phyloP scores from a whole-genome alignment of 2,329 filamentous ascomycete genomes.

The Beauveria scarabaeidicola region DNA sequence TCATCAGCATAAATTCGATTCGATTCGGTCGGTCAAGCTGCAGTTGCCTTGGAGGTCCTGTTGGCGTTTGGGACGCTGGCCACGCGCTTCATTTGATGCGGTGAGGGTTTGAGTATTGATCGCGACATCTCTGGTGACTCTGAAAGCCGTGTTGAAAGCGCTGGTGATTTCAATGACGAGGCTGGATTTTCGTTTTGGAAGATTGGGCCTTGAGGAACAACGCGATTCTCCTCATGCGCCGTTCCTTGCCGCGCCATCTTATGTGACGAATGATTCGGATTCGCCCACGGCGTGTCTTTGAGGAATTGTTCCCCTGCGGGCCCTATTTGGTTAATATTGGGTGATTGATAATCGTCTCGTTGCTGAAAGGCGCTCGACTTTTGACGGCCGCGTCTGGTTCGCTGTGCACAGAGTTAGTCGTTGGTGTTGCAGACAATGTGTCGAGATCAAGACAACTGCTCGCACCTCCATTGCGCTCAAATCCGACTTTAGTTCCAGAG shows the following conservation, averaged over 20 bases:
- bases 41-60: slow-evolving; percentile 27
- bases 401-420: slow-evolving; percentile 19
- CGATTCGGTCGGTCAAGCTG: slow-evolving; percentile 19
- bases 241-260: slow-evolving; percentile 33
- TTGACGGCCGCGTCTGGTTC: slow-evolving; percentile 25
- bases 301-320: slow-evolving; percentile 79
- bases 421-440: background rate
- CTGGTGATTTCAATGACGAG: slow-evolving; percentile 17
- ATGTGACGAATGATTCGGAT: slow-evolving; percentile 72
- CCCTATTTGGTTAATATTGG: slow-evolving; percentile 42
- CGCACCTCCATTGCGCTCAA: slow-evolving; percentile 76
- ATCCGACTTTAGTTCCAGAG: slow-evolving; percentile 74
- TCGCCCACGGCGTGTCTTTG: slow-evolving; percentile 86
- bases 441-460: background rate
- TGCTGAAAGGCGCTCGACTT: slow-evolving; percentile 30
- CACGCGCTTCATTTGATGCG: slow-evolving; percentile 27
- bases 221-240: slow-evolving; percentile 6
- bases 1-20: slow-evolving; percentile 5
- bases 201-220: slow-evolving; percentile 5
- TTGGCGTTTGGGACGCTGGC: slow-evolving; percentile 22
- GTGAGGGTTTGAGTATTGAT: slow-evolving; percentile 24
- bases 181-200: slow-evolving; percentile 6
- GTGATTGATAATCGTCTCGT: slow-evolving; percentile 39
- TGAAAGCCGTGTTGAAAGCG: slow-evolving; percentile 22
- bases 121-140: slow-evolving; percentile 38